These are phyloP conservation scores for Pyrus hybrid DNA, from an alignment of 331 rosid genomes.

Conservation along the genomic window DNA sequence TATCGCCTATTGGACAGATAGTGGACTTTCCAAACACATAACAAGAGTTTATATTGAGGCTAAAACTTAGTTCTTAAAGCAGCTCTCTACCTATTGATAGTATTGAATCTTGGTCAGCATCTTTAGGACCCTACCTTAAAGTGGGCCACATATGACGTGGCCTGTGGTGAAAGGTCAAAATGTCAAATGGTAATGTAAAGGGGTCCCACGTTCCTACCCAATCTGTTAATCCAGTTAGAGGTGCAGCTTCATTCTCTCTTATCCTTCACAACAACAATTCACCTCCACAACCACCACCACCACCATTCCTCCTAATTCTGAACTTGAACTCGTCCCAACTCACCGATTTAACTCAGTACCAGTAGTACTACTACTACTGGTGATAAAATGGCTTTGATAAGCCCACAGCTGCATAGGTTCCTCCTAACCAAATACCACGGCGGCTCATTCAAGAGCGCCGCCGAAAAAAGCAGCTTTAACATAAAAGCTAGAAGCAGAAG, in stretches of 20 bases:
- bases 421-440: conserved; percentile 32
- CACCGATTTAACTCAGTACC: conserved; percentile 9
- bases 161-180: background rate
- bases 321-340: background rate
- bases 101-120: background rate
- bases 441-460: conserved; percentile 27
- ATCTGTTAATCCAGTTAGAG: conserved; percentile 72
- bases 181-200: background rate
- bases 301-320: background rate
- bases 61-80: no score
- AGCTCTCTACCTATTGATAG: background rate
- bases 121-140: background rate
- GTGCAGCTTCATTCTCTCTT: conserved; percentile 49
- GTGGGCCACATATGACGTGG: background rate
- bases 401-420: conserved; percentile 59
- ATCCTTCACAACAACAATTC: conserved; percentile 32
- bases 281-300: background rate
- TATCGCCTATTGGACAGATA: no score
- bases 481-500: conserved; percentile 28
- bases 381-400: conserved; percentile 63
- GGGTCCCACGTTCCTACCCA: conserved; percentile 25
- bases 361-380: background rate
- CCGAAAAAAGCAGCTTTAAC: conserved; percentile 7
- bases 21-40: no score
- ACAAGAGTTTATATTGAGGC: no score